phyloP scores from a whole-genome alignment of 257 asterid genomes.

The Plantago ovata region DNA sequence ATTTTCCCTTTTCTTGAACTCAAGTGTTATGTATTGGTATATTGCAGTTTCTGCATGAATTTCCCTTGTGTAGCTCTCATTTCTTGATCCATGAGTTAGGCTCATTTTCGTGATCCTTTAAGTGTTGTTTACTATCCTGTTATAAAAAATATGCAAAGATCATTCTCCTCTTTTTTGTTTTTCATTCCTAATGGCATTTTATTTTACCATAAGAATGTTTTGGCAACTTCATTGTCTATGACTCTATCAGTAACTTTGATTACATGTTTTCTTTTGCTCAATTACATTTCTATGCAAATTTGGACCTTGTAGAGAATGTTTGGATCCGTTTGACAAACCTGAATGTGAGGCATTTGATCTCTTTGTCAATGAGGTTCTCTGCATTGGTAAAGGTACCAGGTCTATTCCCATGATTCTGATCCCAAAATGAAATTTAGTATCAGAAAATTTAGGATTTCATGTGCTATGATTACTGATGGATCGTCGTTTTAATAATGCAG shows the following conservation, averaged over 20 bases:
- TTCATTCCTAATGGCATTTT: background rate
- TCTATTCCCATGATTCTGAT: conserved; percentile 1
- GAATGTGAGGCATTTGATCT: conserved; percentile 88
- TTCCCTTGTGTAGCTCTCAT: too few relatives aligned
- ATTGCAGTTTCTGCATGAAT: background rate
- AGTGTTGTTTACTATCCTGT: too few relatives aligned
- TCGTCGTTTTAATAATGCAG: conserved; percentile 34
- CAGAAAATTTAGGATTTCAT: background rate
- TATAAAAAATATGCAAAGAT: too few relatives aligned
- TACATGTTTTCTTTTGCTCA: background rate
- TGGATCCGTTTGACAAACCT: conserved; percentile 89
- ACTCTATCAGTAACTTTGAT: background rate
- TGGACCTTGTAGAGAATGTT: conserved; percentile 57
- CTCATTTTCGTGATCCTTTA: too few relatives aligned
- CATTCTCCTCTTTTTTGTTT: too few relatives aligned
- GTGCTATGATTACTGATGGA: too few relatives aligned
- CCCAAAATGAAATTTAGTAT: background rate
- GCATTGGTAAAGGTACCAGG: conserved; percentile 70
- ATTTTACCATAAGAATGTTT: background rate
- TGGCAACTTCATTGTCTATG: background rate
- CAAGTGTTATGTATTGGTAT: background rate
- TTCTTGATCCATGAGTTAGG: too few relatives aligned
- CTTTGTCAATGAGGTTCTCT: conserved; percentile 73
- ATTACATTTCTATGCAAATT: conserved; percentile 6
- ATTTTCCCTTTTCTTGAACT: conserved; percentile 15